phyloP scores from a whole-genome alignment of 805 yeast species.

The Ogataea sp. region DNA sequence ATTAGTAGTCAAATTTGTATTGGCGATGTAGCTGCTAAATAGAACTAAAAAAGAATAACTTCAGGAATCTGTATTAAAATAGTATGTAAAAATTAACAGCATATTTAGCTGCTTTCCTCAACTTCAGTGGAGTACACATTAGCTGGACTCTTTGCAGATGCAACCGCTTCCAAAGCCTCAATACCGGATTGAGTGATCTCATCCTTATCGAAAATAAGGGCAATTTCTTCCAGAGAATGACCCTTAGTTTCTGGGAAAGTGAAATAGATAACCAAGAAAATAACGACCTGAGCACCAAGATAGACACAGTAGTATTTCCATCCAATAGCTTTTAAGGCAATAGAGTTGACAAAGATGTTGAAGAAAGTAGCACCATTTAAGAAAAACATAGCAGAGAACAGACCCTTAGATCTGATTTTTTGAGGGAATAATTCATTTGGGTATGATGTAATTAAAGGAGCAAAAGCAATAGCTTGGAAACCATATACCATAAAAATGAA shows the following conservation, averaged over 20 bases:
- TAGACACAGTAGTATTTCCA: conserved; percentile 26
- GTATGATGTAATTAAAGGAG: conserved; percentile 36
- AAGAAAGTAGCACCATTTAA: conserved; percentile 3
- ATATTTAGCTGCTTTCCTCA: neutral
- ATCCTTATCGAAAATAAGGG: conserved; percentile 42
- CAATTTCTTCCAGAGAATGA: conserved; percentile 51
- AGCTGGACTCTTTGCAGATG: neutral
- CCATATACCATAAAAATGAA: conserved; percentile 38
- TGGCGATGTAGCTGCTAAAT: too few species aligned
- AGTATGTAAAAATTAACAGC: too few species aligned
- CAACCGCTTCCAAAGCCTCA: neutral
- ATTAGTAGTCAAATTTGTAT: too few species aligned
- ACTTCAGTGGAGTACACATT: neutral
- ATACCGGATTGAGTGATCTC: conserved; percentile 8
- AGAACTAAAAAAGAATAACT: neutral
- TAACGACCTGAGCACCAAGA: conserved; percentile 3
- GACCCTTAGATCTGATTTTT: conserved; percentile 21
- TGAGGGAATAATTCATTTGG: conserved; percentile 30
- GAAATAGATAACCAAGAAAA: conserved; percentile 20
- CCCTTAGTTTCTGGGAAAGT: conserved; percentile 62
- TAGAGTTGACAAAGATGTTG: conserved; percentile 13
- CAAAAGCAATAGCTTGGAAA: conserved; percentile 28
- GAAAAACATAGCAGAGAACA: conserved; percentile 1
- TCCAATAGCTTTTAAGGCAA: conserved; percentile 26
- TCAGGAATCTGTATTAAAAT: too few species aligned